Percentiles rank a stretch among this genome's conserved stretches.
phyloP scores from a whole-genome alignment of 2,329 filamentous ascomycete species.

The Ophiostoma piceae region DNA sequence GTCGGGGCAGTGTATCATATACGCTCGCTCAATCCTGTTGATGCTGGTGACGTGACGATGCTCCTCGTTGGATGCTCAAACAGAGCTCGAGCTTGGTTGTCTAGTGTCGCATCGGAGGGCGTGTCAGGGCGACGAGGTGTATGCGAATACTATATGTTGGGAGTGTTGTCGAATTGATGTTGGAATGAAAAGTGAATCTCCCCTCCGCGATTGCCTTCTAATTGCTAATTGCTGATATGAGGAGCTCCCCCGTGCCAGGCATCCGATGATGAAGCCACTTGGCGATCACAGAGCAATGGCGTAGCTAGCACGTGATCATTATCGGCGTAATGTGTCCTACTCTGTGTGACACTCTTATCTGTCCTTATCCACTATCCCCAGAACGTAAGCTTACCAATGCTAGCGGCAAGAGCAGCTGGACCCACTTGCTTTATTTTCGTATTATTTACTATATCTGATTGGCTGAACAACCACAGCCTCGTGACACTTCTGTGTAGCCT shows the following conservation, averaged over 20 bases:
- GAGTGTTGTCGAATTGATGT: not conserved
- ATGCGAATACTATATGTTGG: not conserved
- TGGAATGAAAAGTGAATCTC: not conserved
- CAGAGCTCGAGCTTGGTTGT: constrained; percentile 15
- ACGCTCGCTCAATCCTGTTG: not conserved
- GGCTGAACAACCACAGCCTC: not conserved
- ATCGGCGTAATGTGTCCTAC: constrained; percentile 8
- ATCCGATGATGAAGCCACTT: constrained; percentile 23
- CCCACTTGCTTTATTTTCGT: not conserved
- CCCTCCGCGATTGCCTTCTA: constrained; percentile 1
- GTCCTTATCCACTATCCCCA: not conserved
- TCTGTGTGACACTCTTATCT: constrained; percentile 11
- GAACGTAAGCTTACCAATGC: not conserved
- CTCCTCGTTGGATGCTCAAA: constrained; percentile 19
- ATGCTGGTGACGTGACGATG: not conserved
- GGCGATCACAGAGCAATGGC: constrained; percentile 22
- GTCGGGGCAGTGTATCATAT: not conserved
- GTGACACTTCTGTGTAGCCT: not conserved
- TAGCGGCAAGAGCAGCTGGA: not conserved
- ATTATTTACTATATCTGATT: not conserved
- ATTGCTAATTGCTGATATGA: not conserved
- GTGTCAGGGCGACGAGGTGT: not conserved
- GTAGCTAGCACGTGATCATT: constrained; percentile 21
- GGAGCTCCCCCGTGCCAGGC: constrained; percentile 14
- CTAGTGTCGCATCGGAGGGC: constrained; percentile 19